These are phyloP conservation scores for Centrapalus pauciflorus DNA, from an alignment of 129 eudicot genomes.

Conservation along the genomic window DNA sequence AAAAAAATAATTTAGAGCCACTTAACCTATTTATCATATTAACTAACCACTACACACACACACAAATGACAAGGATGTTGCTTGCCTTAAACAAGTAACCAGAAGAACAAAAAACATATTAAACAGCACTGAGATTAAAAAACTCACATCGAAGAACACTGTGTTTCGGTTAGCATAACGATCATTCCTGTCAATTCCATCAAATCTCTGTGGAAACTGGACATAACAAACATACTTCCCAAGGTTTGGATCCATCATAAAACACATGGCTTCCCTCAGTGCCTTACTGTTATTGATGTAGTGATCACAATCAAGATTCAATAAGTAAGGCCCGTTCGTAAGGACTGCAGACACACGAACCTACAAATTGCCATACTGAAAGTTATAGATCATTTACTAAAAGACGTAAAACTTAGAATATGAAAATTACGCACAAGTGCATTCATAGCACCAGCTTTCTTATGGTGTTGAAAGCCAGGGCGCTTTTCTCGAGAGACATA, in stretches of 20 bases:
- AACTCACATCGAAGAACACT: conserved; percentile 48
- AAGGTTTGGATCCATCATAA: conserved; percentile 47
- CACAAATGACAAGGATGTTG: neutral
- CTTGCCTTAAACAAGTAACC: neutral
- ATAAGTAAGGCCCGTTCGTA: conserved; percentile 42
- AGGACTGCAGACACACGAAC: conserved; percentile 50
- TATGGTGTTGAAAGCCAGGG: conserved; percentile 89
- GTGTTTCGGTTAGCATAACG: conserved; percentile 44
- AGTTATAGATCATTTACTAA: neutral
- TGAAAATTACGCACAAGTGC: conserved; percentile 56
- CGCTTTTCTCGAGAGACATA: conserved; percentile 95
- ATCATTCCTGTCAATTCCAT: conserved; percentile 44
- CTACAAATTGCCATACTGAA: conserved; percentile 14
- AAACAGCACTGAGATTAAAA: neutral
- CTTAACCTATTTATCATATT: neutral
- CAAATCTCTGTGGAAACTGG: conserved; percentile 49
- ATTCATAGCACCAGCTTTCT: conserved; percentile 96
- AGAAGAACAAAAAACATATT: neutral
- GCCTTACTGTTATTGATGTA: conserved; percentile 49
- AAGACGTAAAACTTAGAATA: neutral
- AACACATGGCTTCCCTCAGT: conserved; percentile 47
- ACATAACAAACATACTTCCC: conserved; percentile 45
- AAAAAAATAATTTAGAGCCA: neutral
- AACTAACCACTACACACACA: neutral
- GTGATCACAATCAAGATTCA: conserved; percentile 55